phyloP scores from a whole-genome alignment of 208 protist genomes.

The Jaenimonas drosophilae region DNA sequence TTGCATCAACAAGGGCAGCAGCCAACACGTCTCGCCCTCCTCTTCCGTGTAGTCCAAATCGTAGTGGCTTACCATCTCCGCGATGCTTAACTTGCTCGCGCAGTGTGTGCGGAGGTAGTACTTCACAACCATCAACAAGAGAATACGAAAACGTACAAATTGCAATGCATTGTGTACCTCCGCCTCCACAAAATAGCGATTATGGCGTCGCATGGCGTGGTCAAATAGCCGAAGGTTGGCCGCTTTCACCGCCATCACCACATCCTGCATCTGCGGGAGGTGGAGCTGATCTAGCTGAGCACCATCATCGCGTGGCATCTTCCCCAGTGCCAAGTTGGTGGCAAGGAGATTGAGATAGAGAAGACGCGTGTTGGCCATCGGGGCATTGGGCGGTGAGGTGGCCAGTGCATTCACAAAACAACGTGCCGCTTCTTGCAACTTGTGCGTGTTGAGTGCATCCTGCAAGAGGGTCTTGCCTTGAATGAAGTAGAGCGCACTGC shows the following conservation, averaged over 20 bases:
- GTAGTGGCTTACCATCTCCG: constrained; percentile 54
- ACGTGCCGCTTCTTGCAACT: constrained; percentile 28
- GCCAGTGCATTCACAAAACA: constrained; percentile 44
- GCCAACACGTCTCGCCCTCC: constrained; percentile 29
- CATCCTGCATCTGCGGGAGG: constrained; percentile 29
- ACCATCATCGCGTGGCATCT: constrained; percentile 7
- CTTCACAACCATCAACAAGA: constrained; percentile 68
- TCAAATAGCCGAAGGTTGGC: constrained; percentile 49
- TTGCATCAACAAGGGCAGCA: constrained; percentile 68
- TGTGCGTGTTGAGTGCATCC: constrained; percentile 24
- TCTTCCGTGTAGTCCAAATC: constrained; percentile 23
- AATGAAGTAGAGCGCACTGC: constrained; percentile 62
- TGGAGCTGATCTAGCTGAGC: constrained; percentile 12
- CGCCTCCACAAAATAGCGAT: constrained; percentile 40
- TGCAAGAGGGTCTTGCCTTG: constrained; percentile 42
- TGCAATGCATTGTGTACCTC: constrained; percentile 67
- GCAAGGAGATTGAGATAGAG: constrained; percentile 18
- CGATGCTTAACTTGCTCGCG: constrained; percentile 24
- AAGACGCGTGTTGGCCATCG: constrained; percentile 18
- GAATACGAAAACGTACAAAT: constrained; percentile 41
- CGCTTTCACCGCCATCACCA: constrained; percentile 52
- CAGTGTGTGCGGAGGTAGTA: constrained; percentile 35
- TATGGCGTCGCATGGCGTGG: constrained; percentile 35
- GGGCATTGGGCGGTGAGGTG: constrained; percentile 16
- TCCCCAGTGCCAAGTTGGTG: constrained; percentile 17